phyloP scores from a whole-genome alignment of 495 filamentous ascomycete genomes.

The Achaetomiella virescens region DNA sequence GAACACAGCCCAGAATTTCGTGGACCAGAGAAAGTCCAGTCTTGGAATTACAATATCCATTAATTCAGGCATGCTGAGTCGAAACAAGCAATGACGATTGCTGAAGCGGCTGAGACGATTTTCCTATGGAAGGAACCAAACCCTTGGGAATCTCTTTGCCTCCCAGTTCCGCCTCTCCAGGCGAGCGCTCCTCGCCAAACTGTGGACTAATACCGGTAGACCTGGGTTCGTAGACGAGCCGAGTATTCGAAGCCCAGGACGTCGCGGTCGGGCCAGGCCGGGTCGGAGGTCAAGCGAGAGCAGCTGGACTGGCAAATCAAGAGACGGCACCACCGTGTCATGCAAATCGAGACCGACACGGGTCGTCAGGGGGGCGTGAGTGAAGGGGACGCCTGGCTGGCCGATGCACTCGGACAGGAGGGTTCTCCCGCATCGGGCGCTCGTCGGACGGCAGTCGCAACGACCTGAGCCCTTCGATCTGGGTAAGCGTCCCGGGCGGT shows the following conservation, averaged over 20 bases:
- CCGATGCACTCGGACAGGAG: not conserved
- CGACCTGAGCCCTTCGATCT: constrained; percentile 4
- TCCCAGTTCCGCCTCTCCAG: not conserved
- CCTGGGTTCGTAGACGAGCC: not conserved
- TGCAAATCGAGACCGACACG: constrained; percentile 2
- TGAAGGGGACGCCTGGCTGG: not conserved
- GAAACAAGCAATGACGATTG: not conserved
- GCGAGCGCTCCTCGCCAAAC: constrained; percentile 6
- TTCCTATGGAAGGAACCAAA: not conserved
- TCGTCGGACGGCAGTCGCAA: not conserved
- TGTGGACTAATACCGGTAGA: not conserved
- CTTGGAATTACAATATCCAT: constrained; percentile 33
- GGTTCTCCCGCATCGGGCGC: constrained; percentile 4
- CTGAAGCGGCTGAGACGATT: not conserved
- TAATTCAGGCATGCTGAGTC: constrained; percentile 27
- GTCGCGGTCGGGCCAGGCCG: constrained; percentile 2
- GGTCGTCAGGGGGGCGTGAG: constrained; percentile 7
- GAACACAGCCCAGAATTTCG: constrained; percentile 27
- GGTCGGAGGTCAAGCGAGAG: constrained; percentile 12
- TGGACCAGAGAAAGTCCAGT: constrained; percentile 36
- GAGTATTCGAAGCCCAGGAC: not conserved
- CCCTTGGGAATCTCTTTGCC: not conserved
- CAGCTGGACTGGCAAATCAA: constrained; percentile 5
- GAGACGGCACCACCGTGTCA: constrained; percentile 19
- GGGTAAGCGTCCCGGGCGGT: constrained; percentile 20